Evolutionary conservation across 176 grass and related monocot genomes (phyloP).

Genomic region (Urochloa ruziziensis): DNA sequence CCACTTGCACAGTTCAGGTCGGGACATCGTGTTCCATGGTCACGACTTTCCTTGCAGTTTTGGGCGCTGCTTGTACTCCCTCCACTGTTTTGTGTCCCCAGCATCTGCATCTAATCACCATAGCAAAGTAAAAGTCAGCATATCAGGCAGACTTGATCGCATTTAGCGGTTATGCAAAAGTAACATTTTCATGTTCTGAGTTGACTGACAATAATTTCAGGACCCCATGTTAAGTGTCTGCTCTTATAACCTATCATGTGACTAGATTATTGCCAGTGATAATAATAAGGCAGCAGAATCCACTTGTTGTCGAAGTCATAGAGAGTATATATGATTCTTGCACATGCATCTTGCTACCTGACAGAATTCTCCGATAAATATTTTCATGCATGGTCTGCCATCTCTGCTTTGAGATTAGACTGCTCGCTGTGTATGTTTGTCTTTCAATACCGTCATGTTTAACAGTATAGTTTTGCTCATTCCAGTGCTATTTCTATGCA

Average conservation of each 20-base stretch:
- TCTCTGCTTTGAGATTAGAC: background rate
- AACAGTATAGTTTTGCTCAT: background rate
- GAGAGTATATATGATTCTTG: no score
- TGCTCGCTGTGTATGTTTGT: background rate
- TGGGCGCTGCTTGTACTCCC: background rate
- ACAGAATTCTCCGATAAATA: background rate
- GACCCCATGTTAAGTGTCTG: background rate
- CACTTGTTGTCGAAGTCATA: no score
- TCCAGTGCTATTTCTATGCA: background rate
- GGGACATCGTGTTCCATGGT: background rate
- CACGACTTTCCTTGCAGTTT: background rate
- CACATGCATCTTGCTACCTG: background rate
- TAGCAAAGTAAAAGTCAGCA: background rate
- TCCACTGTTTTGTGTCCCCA: background rate
- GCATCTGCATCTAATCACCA: background rate
- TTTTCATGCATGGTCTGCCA: background rate
- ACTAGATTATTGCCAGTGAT: background rate
- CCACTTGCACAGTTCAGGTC: no score
- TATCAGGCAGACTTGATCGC: background rate
- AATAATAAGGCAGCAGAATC: no score
- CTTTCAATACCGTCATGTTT: background rate
- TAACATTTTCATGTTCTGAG: no score
- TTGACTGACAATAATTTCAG: no score
- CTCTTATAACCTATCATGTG: no score
- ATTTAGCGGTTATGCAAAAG: background rate